phyloP scores from a whole-genome alignment of 208 protist genomes.

The Crithidia thermophila region DNA sequence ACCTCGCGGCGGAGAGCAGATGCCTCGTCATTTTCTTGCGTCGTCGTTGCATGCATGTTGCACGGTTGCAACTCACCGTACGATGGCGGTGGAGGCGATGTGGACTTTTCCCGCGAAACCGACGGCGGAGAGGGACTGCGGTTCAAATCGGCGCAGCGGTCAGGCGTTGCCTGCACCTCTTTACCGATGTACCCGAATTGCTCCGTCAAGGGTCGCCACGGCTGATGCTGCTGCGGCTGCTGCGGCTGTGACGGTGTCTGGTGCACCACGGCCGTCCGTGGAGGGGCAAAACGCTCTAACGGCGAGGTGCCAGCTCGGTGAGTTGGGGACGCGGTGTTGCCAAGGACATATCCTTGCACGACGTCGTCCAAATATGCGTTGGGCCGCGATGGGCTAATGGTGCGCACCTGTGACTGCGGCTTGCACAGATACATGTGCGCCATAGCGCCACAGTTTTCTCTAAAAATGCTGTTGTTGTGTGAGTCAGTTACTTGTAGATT shows the following conservation, averaged over 20 bases:
- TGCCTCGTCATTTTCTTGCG: no score
- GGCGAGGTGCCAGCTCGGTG: background rate
- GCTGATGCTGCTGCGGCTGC: background rate
- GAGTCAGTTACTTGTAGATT: background rate
- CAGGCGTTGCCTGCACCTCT: background rate
- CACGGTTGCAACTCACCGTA: background rate
- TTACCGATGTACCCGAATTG: background rate
- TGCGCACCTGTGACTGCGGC: conserved; percentile 10
- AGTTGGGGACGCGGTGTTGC: no score
- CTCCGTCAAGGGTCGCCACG: conserved; percentile 6
- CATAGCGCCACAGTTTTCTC: background rate
- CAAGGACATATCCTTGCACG: conserved; percentile 1
- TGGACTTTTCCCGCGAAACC: background rate
- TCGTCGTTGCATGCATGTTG: background rate
- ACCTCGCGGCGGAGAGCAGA: no score
- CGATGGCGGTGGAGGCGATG: background rate
- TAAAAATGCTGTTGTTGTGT: background rate
- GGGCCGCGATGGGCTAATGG: background rate
- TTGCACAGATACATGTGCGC: conserved; percentile 24
- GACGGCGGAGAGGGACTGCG: background rate
- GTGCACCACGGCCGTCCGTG: no score
- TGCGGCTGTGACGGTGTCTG: background rate
- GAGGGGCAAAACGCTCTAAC: no score
- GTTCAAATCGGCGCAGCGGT: no score
- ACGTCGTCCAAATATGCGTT: conserved; percentile 22